phyloP scores from a whole-genome alignment of 176 grass and related monocot genomes.

The Aegilops umbellulata region DNA sequence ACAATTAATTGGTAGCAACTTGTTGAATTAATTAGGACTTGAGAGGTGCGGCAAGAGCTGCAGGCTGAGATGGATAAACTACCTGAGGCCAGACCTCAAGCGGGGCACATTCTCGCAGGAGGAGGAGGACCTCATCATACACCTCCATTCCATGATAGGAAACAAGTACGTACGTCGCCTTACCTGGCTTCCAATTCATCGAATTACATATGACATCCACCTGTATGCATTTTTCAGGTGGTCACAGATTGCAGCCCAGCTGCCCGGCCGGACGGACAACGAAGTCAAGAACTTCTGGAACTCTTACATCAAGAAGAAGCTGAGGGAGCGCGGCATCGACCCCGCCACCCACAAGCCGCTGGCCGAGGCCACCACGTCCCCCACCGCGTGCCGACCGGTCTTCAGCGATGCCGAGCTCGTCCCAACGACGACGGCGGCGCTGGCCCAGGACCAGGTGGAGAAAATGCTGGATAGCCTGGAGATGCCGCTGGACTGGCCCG shows the following conservation, averaged over 20 bases:
- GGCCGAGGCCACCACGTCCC: background rate
- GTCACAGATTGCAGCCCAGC: slow-evolving; percentile 81
- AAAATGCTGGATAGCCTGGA: slow-evolving; percentile 19
- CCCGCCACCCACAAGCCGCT: slow-evolving; percentile 67
- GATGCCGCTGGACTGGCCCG: slow-evolving; percentile 26
- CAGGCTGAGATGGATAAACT: slow-evolving; percentile 84
- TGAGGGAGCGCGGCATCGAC: slow-evolving; percentile 73
- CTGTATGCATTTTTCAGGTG: slow-evolving; percentile 36
- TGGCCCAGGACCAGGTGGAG: background rate
- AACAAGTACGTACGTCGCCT: slow-evolving; percentile 45
- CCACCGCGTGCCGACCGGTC: background rate
- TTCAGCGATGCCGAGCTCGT: slow-evolving; percentile 33
- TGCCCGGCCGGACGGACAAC: slow-evolving; percentile 91
- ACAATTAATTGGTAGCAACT: background rate
- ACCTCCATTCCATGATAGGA: slow-evolving; percentile 68
- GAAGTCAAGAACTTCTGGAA: slow-evolving; percentile 99
- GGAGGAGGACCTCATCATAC: slow-evolving; percentile 72
- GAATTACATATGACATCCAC: background rate
- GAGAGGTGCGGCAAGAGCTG: slow-evolving; percentile 87
- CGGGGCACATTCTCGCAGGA: slow-evolving; percentile 74
- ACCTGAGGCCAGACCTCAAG: slow-evolving; percentile 80
- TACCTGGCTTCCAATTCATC: background rate
- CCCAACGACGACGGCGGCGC: background rate
- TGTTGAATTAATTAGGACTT: slow-evolving; percentile 29
- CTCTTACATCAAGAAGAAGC: slow-evolving; percentile 73